phyloP scores from a whole-genome alignment of 441 rosid genomes.

The Kokia cookei region DNA sequence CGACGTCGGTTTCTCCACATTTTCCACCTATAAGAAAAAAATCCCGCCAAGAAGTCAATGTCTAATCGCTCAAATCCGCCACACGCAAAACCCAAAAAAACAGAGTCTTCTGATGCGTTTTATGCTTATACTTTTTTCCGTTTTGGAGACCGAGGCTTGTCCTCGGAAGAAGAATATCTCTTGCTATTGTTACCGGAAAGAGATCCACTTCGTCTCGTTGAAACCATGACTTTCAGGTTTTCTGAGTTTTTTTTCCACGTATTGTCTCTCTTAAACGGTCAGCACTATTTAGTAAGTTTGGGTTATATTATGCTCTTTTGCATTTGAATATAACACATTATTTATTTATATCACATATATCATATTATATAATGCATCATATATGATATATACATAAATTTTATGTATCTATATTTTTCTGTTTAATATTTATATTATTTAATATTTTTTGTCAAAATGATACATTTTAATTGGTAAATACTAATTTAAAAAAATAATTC shows the following conservation, averaged over 20 bases:
- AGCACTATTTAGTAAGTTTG: too few species aligned
- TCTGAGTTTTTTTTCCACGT: not conserved
- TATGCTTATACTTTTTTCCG: conserved; percentile 47
- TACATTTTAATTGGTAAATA: too few species aligned
- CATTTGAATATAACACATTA: too few species aligned
- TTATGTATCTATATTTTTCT: too few species aligned
- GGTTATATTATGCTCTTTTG: too few species aligned
- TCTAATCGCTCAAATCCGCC: not conserved
- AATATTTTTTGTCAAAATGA: too few species aligned
- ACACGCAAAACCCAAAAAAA: not conserved
- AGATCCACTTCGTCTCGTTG: conserved; percentile 84
- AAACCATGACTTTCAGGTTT: conserved; percentile 60
- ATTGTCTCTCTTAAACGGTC: not conserved
- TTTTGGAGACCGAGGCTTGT: conserved; percentile 61
- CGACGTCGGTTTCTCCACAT: conserved; percentile 50
- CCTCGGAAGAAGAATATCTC: conserved; percentile 57
- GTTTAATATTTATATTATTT: too few species aligned
- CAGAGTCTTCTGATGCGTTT: not conserved
- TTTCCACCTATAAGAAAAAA: conserved; percentile 35
- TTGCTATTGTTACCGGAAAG: conserved; percentile 54
- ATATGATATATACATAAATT: too few species aligned
- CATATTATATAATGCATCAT: too few species aligned
- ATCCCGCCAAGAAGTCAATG: conserved; percentile 14
- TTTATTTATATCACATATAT: too few species aligned
- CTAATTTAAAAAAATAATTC: too few species aligned